These are phyloP conservation scores for Ophioceras dolichostomum DNA, from an alignment of 2,329 filamentous ascomycete species.

Conservation along the genomic window DNA sequence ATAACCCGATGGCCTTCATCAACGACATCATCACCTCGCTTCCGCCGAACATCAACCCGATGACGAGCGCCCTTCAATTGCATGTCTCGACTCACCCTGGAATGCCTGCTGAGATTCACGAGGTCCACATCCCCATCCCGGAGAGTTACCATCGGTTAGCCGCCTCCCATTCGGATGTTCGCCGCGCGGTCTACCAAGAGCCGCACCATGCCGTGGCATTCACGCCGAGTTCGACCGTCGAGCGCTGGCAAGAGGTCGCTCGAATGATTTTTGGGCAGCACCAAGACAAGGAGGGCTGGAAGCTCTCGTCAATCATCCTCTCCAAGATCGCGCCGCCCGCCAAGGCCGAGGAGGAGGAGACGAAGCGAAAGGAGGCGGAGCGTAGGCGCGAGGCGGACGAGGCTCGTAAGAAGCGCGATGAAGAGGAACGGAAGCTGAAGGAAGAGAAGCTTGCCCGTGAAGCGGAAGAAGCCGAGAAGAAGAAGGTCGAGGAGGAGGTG, in stretches of 20 bases:
- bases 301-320: slow-evolving; percentile 55
- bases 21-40: slow-evolving; percentile 44
- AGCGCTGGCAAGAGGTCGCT: slow-evolving; percentile 82
- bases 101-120: slow-evolving; percentile 37
- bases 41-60: no score
- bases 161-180: neutral
- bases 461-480: slow-evolving; percentile 61
- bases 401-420: slow-evolving; percentile 53
- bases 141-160: slow-evolving; percentile 2
- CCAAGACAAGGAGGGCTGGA: slow-evolving; percentile 57
- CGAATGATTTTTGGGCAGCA: slow-evolving; percentile 68
- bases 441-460: no score
- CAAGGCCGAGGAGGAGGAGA: slow-evolving; percentile 51
- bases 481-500: slow-evolving; percentile 51
- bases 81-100: no score
- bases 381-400: slow-evolving; percentile 30
- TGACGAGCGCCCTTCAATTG: slow-evolving; percentile 41
- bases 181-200: slow-evolving; percentile 37
- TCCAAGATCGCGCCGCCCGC: slow-evolving; percentile 71
- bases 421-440: slow-evolving; percentile 30
- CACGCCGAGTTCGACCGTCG: slow-evolving; percentile 54
- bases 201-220: slow-evolving; percentile 70
- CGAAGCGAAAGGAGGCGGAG: slow-evolving; percentile 36
- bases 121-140: slow-evolving; percentile 30
- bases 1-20: slow-evolving; percentile 44